Evolutionary conservation across 2,329 filamentous ascomycete genomes (phyloP), one percentile per base, ranked within the genome.

Genomic region (Diaporthe destruens): DNA sequence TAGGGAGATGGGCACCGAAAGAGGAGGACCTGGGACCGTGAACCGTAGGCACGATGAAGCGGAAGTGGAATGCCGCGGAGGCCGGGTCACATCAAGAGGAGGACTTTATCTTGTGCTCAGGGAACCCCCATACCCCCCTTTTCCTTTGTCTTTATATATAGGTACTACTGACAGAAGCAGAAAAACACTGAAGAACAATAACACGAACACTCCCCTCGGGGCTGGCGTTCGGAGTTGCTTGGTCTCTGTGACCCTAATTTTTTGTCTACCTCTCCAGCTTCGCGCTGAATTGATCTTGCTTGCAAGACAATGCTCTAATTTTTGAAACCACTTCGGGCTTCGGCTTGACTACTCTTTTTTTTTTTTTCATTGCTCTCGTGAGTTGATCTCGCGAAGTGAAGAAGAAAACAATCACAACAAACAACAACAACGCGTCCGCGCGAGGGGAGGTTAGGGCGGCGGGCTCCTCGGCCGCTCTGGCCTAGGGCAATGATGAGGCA

Each of bases 341-440:
- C 20, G 9, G 68, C 68, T 70, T 61, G 68, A 70, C 11, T n/a
- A 29, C n/a, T n/a, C n/a, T 3, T 20, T 1, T 54, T 70, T 49
- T 70, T 59, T 70, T 70, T 59, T 70, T 70, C 55, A 44, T 70
- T 70, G 68, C 57, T 70, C 34, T 39, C n/a, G 55, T 54, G 53
- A 49, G 68, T 61, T 61, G 47, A 70, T 25, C 47, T 32, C 44
- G 44, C 57, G 44, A 61, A 61, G 56, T 20, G 56, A 61, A 42
- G 68, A 53, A 70, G 57, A 57, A 57, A 57, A 61, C 18, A 59
- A 32, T 16, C 5, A 23, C n/a, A 49, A 42, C 39, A 42, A 49
- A 42, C 39, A 42, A 49, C 32, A 63, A 63, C 6, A 44, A 44
- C 56, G 9, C 11, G 32, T 7, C n/a, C 7, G 1, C 16, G 0